Evolutionary conservation across 1,284 basidiomycete species (phyloP).

Genomic region (Moesziomyces sp.): DNA sequence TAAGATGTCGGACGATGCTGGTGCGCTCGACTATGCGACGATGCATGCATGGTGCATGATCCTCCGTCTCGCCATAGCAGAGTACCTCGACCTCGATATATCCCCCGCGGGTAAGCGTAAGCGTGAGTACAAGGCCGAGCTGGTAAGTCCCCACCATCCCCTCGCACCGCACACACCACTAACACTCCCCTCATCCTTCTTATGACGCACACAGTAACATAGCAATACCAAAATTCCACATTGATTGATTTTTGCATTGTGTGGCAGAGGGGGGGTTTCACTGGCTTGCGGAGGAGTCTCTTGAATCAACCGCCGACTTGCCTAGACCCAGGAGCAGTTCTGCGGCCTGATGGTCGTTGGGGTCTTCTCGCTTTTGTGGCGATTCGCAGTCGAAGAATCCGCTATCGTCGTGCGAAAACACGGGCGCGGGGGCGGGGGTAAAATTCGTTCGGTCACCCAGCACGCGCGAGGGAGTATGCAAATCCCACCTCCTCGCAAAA

Average conservation of each 20-base stretch:
- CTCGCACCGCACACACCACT: too few species aligned
- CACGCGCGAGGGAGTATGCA: slow-evolving; percentile 34
- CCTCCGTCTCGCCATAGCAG: slow-evolving; percentile 85
- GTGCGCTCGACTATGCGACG: slow-evolving; percentile 84
- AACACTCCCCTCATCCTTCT: too few species aligned
- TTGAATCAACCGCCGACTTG: slow-evolving; percentile 15
- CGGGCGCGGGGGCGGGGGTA: slow-evolving; percentile 4
- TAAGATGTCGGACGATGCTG: slow-evolving; percentile 85
- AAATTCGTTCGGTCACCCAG: slow-evolving; percentile 34
- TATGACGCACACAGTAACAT: too few species aligned
- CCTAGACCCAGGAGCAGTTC: slow-evolving; percentile 57
- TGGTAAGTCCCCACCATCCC: slow-evolving; percentile 23
- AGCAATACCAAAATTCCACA: too few species aligned
- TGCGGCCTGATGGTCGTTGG: slow-evolving; percentile 52
- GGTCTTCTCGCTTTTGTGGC: slow-evolving; percentile 1
- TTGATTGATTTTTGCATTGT: too few species aligned
- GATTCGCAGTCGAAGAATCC: slow-evolving; percentile 54
- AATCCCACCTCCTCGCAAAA: background rate
- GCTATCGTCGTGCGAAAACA: slow-evolving; percentile 49
- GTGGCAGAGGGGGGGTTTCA: background rate
- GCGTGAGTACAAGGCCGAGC: slow-evolving; percentile 23
- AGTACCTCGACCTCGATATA: slow-evolving; percentile 80
- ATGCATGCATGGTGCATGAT: slow-evolving; percentile 85
- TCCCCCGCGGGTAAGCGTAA: too few species aligned
- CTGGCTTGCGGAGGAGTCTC: slow-evolving; percentile 24